Percentiles rank a stretch among this genome's conserved stretches.
phyloP scores from a whole-genome alignment of 306 rosid species.

The Castanea sativa region DNA sequence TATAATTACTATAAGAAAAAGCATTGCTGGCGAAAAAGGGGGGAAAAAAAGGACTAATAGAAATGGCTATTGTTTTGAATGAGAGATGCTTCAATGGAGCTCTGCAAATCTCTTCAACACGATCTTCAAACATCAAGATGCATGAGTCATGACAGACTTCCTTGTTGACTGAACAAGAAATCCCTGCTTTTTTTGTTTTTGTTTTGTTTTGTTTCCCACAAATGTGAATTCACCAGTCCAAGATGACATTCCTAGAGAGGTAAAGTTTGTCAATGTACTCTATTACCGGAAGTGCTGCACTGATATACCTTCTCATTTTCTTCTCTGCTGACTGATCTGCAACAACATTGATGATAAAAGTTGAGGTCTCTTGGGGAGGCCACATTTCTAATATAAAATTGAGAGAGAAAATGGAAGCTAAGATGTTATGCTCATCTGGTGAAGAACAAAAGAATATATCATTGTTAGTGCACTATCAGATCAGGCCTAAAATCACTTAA shows the following conservation, averaged over 20 bases:
- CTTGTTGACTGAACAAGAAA: neutral
- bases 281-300: slow-evolving; percentile 60
- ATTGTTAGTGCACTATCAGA: neutral
- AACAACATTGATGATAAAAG: slow-evolving; percentile 17
- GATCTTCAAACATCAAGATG: neutral
- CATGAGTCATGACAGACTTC: neutral
- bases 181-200: neutral
- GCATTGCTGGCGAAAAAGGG: neutral
- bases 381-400: neutral
- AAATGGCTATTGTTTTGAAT: neutral
- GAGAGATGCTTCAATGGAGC: neutral
- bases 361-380: neutral
- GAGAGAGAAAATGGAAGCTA: neutral
- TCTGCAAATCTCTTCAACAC: neutral
- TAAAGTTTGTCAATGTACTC: slow-evolving; percentile 77
- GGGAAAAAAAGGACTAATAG: neutral
- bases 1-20: neutral
- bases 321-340: slow-evolving; percentile 79
- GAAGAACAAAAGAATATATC: neutral
- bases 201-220: neutral
- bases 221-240: slow-evolving; percentile 75
- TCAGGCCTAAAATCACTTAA: neutral
- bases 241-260: slow-evolving; percentile 57
- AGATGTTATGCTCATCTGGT: neutral
- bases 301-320: slow-evolving; percentile 80